Percentiles rank a stretch among this genome's conserved stretches.
Evolutionary conservation across 2,329 filamentous ascomycete species (phyloP).

Genomic region (Fusarium sp.): DNA sequence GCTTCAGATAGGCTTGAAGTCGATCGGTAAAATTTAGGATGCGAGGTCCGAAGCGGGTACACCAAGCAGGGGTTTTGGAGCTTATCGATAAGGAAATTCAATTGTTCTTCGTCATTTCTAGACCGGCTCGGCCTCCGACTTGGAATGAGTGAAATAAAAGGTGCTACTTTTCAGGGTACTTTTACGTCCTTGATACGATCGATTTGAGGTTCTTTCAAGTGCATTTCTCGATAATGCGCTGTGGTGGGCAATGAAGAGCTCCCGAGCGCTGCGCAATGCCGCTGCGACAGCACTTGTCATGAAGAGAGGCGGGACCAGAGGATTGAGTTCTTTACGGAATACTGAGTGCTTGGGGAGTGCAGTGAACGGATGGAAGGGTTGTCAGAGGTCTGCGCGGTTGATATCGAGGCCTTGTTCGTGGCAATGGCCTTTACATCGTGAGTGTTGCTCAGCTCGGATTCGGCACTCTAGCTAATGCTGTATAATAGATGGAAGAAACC

Average conservation of each 20-base stretch:
- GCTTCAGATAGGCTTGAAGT: constrained; percentile 26
- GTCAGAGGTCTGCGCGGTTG: background rate
- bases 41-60: constrained; percentile 30
- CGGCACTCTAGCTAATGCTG: constrained; percentile 12
- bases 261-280: constrained; percentile 39
- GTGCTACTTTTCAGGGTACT: background rate
- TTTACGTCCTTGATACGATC: background rate
- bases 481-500: constrained; percentile 28
- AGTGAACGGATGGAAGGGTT: background rate
- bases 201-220: background rate
- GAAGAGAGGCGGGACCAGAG: constrained; percentile 27
- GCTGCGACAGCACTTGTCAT: constrained; percentile 24
- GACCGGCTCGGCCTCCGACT: constrained; percentile 9
- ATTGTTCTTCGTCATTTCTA: constrained; percentile 31
- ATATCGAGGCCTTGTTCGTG: background rate
- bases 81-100: constrained; percentile 46
- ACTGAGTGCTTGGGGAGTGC: background rate
- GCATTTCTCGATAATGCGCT: constrained; percentile 29
- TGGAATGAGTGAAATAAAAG: constrained; percentile 13
- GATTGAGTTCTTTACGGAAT: constrained; percentile 29
- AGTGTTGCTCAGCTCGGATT: background rate
- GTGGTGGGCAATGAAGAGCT: constrained; percentile 39
- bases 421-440: constrained; percentile 23
- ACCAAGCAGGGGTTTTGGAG: constrained; percentile 9
- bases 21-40: constrained; percentile 46